Percentiles rank a stretch among this genome's conserved stretches.
phyloP scores from a whole-genome alignment of 2,329 filamentous ascomycete genomes.

The Elsinoe necatrix region DNA sequence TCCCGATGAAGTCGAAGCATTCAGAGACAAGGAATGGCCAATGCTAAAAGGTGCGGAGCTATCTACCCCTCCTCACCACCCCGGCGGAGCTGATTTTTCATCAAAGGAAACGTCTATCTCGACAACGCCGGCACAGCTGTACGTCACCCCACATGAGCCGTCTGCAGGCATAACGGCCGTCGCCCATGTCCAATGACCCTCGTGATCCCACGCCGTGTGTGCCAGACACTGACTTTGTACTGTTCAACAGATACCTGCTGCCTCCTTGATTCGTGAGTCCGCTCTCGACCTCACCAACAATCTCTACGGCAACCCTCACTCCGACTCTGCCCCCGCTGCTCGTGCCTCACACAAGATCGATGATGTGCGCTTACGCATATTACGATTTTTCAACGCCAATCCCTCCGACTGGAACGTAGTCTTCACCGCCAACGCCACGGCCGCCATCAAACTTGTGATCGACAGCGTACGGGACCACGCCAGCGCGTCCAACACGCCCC shows the following conservation, averaged over 20 bases:
- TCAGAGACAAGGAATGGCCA: slow-evolving; percentile 35
- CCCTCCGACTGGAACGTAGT: slow-evolving; percentile 77
- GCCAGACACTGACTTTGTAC: slow-evolving; percentile 16
- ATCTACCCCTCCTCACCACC: slow-evolving; percentile 23
- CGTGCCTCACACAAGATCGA: slow-evolving; percentile 66
- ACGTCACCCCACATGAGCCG: slow-evolving; percentile 12
- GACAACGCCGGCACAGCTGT: slow-evolving; percentile 91
- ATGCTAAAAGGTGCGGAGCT: slow-evolving; percentile 29
- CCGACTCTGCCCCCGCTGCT: slow-evolving; percentile 72
- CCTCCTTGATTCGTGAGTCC: slow-evolving; percentile 72
- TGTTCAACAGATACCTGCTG: slow-evolving; percentile 52
- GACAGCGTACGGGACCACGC: slow-evolving; percentile 64
- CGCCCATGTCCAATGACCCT: neutral
- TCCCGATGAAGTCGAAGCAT: slow-evolving; percentile 32
- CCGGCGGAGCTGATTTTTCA: slow-evolving; percentile 14
- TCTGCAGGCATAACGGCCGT: neutral
- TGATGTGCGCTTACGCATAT: slow-evolving; percentile 59
- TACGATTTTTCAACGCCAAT: slow-evolving; percentile 73
- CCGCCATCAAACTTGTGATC: slow-evolving; percentile 75
- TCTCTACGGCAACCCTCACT: slow-evolving; percentile 88
- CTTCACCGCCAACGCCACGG: slow-evolving; percentile 88
- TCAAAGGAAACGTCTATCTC: slow-evolving; percentile 50
- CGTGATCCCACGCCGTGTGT: neutral
- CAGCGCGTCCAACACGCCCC: slow-evolving; percentile 45
- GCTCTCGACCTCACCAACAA: slow-evolving; percentile 67